Conservation (phyloP, 2,329 filamentous ascomycete genomes). For the Nothophaeocryptopus gaeumannii region DNA sequence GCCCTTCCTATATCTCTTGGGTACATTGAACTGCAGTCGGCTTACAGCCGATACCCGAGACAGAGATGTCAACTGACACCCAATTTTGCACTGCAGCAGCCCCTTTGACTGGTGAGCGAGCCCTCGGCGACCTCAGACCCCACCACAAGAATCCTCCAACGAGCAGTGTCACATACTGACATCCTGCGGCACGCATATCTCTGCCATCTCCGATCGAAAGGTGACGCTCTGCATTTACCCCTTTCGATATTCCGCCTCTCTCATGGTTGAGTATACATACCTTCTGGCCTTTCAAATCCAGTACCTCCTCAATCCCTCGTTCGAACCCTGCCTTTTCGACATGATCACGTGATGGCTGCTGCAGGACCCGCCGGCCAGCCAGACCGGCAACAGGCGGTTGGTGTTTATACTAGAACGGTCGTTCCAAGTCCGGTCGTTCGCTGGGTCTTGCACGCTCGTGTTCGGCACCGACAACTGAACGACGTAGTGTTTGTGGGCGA, state of each 20-base stretch:
- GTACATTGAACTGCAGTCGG: neutral
- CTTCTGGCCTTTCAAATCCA: neutral
- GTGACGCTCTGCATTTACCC: constrained; percentile 5
- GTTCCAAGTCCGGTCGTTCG: constrained; percentile 72
- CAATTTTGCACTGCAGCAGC: constrained; percentile 2
- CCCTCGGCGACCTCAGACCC: neutral
- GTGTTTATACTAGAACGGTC: constrained; percentile 75
- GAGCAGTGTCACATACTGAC: neutral
- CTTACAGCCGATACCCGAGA: constrained; percentile 11
- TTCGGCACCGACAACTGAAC: constrained; percentile 67
- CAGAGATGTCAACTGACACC: constrained; percentile 2
- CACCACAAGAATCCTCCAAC: neutral
- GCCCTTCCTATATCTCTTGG: constrained; percentile 1
- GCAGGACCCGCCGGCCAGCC: neutral
- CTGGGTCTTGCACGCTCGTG: constrained; percentile 74
- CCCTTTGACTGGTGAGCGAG: neutral
- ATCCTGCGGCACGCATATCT: too few species aligned
- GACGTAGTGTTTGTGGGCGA: constrained; percentile 88
- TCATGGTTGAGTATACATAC: too few species aligned
- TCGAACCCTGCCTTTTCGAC: constrained; percentile 1
- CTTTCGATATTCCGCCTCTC: neutral
- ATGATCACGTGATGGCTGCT: constrained; percentile 12
- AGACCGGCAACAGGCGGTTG: constrained; percentile 44
- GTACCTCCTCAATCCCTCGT: neutral
- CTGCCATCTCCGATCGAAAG: neutral